A percentile compares a stretch with the other conserved stretches of the same genome.
Evolutionary conservation across 164 flowering plant species (phyloP).

Genomic region (Liquidambar formosana): DNA sequence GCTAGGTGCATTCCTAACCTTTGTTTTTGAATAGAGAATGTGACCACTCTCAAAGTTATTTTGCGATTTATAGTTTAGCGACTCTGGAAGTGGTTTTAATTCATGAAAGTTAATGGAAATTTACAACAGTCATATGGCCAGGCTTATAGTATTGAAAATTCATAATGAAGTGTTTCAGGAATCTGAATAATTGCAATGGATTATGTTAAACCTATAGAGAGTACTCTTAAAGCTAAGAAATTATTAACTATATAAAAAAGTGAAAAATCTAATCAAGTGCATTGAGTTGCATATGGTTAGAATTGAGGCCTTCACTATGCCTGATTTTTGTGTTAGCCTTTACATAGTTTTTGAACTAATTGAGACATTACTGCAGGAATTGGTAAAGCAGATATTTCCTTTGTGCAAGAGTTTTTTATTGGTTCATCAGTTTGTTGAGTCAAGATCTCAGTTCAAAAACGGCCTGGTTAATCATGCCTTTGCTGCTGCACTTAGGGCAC

Average conservation of each 20-base stretch:
- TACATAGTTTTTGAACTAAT: neutral
- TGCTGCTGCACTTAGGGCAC: constrained; percentile 89
- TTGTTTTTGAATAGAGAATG: too few species aligned
- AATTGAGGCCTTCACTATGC: neutral
- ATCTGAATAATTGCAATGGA: too few species aligned
- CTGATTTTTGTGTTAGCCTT: neutral
- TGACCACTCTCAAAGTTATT: too few species aligned
- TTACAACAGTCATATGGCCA: too few species aligned
- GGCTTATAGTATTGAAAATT: too few species aligned
- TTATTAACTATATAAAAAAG: neutral
- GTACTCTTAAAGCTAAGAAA: too few species aligned
- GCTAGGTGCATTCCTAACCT: too few species aligned
- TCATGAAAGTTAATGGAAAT: too few species aligned
- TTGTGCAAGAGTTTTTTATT: constrained; percentile 80
- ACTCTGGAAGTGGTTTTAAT: too few species aligned
- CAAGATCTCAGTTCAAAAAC: constrained; percentile 88
- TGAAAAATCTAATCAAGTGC: neutral
- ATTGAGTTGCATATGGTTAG: neutral
- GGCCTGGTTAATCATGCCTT: constrained; percentile 99
- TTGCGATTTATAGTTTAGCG: too few species aligned
- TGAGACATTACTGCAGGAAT: constrained; percentile 56
- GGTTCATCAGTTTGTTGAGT: constrained; percentile 87
- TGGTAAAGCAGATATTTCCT: constrained; percentile 81
- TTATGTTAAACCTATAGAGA: too few species aligned
- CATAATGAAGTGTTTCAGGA: too few species aligned